A percentile compares a stretch with the other conserved stretches of the same genome.
Evolutionary conservation across 2,329 filamentous ascomycete genomes (phyloP).

Genomic region (Trichoderma harzianum): DNA sequence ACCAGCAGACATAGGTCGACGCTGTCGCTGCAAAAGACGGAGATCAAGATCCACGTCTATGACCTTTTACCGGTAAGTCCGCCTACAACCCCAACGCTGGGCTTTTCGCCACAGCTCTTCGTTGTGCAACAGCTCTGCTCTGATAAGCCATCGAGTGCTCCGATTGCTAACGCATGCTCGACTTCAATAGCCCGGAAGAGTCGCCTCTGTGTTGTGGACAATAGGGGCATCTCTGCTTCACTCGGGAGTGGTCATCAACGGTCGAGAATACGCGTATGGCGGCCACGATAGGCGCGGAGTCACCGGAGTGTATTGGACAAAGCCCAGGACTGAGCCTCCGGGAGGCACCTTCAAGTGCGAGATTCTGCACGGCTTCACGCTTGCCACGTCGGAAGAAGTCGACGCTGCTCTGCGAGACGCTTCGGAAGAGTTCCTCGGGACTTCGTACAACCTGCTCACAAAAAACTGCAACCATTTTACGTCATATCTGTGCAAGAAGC

Average conservation of each 20-base stretch:
- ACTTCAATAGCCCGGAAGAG: constrained; percentile 58
- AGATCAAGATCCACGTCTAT: constrained; percentile 74
- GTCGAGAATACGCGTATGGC: constrained; percentile 80
- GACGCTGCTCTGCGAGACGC: constrained; percentile 65
- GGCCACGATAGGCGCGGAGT: constrained; percentile 68
- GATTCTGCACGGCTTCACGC: constrained; percentile 76
- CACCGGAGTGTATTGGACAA: constrained; percentile 83
- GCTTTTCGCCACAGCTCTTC: not conserved
- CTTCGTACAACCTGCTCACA: constrained; percentile 75
- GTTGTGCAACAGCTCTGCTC: not conserved
- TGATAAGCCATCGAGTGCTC: not conserved
- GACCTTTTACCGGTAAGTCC: constrained; percentile 65
- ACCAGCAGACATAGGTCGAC: constrained; percentile 57
- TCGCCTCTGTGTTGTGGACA: constrained; percentile 75
- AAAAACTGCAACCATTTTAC: constrained; percentile 91
- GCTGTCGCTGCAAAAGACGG: constrained; percentile 66
- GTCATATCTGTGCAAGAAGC: constrained; percentile 66
- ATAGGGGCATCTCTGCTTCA: constrained; percentile 75
- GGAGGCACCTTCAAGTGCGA: constrained; percentile 73
- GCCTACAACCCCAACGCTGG: not conserved
- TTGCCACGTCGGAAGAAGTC: constrained; percentile 66
- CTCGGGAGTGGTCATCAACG: constrained; percentile 77
- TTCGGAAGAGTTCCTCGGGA: constrained; percentile 70
- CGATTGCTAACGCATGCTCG: constrained; percentile 17
- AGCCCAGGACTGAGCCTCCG: constrained; percentile 66